Evolutionary conservation across 306 rosid species (phyloP).

Genomic region (Lotus japonicus): DNA sequence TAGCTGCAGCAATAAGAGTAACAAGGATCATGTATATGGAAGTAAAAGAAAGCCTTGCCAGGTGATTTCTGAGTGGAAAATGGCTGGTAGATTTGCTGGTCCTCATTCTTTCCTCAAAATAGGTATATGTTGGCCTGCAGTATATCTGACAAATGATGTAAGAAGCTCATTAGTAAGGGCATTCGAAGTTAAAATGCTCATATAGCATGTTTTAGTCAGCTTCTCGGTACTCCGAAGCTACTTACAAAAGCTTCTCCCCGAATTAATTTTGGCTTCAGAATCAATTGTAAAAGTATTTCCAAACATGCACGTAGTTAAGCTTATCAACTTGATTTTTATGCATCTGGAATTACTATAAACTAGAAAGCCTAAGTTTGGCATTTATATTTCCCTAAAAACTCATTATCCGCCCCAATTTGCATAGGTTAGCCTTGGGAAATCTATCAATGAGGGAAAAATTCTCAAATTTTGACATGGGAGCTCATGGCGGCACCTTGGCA

Average conservation of each 20-base stretch:
- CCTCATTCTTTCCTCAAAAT: constrained; percentile 43
- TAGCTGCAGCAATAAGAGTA: constrained; percentile 63
- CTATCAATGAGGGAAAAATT: no score
- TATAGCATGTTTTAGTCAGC: no score
- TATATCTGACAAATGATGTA: constrained; percentile 44
- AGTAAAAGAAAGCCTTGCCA: constrained; percentile 38
- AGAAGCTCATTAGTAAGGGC: constrained; percentile 3
- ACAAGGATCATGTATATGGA: constrained; percentile 40
- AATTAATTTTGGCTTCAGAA: no score
- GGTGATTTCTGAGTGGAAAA: constrained; percentile 16
- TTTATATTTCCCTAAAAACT: no score
- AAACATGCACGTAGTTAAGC: background rate
- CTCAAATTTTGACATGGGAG: no score
- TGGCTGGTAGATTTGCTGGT: constrained; percentile 19
- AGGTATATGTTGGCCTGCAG: constrained; percentile 78
- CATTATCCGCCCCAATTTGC: no score
- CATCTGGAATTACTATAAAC: background rate
- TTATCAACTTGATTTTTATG: background rate
- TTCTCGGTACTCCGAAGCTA: no score
- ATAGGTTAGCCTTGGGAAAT: no score
- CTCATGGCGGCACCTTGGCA: no score
- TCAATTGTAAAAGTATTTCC: no score
- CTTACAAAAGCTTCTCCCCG: no score
- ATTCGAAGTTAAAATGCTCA: background rate
- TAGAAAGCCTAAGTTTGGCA: background rate